Evolutionary conservation across 2,329 filamentous ascomycete genomes (phyloP).

Genomic region (Chaetomiaceae sp.): DNA sequence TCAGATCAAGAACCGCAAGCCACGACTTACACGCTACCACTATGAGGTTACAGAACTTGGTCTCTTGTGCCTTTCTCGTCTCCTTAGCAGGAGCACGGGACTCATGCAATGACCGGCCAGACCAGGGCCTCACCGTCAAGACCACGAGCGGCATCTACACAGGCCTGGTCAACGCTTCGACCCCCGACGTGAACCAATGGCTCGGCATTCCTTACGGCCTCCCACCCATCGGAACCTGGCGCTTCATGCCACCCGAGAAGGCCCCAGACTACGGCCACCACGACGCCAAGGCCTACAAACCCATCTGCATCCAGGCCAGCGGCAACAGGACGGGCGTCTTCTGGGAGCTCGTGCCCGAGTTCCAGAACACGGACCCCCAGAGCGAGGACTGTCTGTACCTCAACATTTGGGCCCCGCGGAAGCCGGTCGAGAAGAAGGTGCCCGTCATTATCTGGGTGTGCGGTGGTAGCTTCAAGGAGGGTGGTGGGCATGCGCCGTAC

Average conservation of each 20-base stretch:
- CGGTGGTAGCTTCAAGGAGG: conserved; percentile 2
- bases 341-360: conserved; percentile 1
- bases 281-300: conserved; percentile 2
- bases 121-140: background rate
- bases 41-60: too few relatives aligned
- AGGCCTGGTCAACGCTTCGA: background rate
- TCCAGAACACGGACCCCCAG: conserved; percentile 1
- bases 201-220: conserved; percentile 2
- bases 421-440: conserved; percentile 2
- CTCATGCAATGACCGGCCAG: background rate
- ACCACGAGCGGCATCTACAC: conserved; percentile 6
- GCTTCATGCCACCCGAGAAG: conserved; percentile 5
- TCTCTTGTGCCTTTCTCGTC: too few relatives aligned
- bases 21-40: too few relatives aligned
- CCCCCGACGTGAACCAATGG: conserved; percentile 3
- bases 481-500: conserved; percentile 2
- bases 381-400: conserved; percentile 8
- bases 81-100: background rate
- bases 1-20: too few relatives aligned
- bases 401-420: conserved; percentile 1
- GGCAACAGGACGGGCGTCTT: conserved; percentile 1
- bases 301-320: background rate
- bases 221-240: background rate
- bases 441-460: conserved; percentile 4
- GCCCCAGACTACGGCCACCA: background rate